Base-by-base conservation (phyloP, 345 rosid genomes). In the Boechera retrofracta region DNA sequence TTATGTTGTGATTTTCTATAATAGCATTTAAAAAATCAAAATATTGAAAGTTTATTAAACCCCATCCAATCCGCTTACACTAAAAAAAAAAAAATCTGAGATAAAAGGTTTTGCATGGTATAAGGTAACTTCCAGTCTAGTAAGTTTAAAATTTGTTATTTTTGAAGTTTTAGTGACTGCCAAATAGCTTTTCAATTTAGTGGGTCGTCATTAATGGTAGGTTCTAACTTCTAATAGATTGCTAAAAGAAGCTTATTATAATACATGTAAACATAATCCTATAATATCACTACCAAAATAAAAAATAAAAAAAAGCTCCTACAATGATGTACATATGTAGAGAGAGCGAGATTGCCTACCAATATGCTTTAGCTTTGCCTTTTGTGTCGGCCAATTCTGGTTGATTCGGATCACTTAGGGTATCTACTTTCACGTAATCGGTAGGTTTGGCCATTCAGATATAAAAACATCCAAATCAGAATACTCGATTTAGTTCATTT, bases 371-470 rank as follows among this genome's bases (percentile, higher is more conserved):
- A 52, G 77, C 47, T 60, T 72, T 56, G 42, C 12, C 28, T 35
- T 71, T 35, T 73, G 75, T 71, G 80, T 64, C 52, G 80, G 76
- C 71, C 52, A 65, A 64, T 77, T 77, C 45, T 70, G 71, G 76
- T 77, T 44, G 66, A 59, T 77, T 77, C 54, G 55, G 68, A 51
- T 67, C 67, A 67, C 44, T 58, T 67, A 52, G 55, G 63, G 69
- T 73, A 62, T 9, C 71, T 54, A 62, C 74, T 69, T 69, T 26
- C 75, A 69, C 58, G 52, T 63, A 18, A 47, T 77, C 66, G 60
- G 59, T 77, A 77, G 71, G 71, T 69, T 77, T 33, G 65, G 75
- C 58, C 65, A 62, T 62, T 77, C 70, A 61, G 51, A 77, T 77
- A 69, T 57, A 36, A 24, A 57, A 47, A 67, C 73, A 75, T 75